Evolutionary conservation across 148 eudicot genomes (phyloP), one percentile per base, ranked within the genome.

Genomic region (Diospyros kaki): DNA sequence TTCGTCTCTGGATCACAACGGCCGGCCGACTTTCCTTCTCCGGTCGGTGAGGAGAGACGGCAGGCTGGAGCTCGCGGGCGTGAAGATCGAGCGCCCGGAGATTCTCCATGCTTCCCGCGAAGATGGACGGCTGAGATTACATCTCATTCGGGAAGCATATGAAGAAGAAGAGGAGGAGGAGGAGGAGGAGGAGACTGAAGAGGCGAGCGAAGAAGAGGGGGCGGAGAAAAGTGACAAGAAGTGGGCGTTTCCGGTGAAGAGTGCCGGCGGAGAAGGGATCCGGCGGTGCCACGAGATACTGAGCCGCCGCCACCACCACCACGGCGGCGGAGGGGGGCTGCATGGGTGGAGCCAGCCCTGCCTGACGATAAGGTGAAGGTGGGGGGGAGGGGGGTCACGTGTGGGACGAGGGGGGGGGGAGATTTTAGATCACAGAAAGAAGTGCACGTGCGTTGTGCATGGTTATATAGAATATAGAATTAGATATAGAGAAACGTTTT

Each of bases 91-190:
- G 2, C 83, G 87, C 58, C 81, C 84, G 4, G 87, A 87, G 78
- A 71, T 80, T 43, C 71, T 91, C 2, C 80, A 73, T 9, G 84
- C 88, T 41, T 77, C 89, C 1, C 81, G 96, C 4, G 65, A 75
- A 59, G 81, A 91, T 64, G 96, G 96, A 52, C 88, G 93, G 76
- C 58, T 91, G 11, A 81, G 81, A 70, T 64, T 91, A 75, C 72
- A 79, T 46, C 81, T 87, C 13, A 66, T 87, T 2, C 60, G 71
- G 48, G 73, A 58, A 40, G 4, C 64, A 1, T 71, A 4, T 6
- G 64, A 28, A 9, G n/a, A 11, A 12, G 68, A 38, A 13, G 17
- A 62, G 2, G 60, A 52, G 1, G 74, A 74, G 18, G 71, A 51
- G 10, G 58, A 71, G 11, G 81, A 71, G 10, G 79, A 70, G 0